These are phyloP conservation scores for Rutidosis leptorrhynchoides DNA, from an alignment of 129 eudicot species.

Conservation along the genomic window DNA sequence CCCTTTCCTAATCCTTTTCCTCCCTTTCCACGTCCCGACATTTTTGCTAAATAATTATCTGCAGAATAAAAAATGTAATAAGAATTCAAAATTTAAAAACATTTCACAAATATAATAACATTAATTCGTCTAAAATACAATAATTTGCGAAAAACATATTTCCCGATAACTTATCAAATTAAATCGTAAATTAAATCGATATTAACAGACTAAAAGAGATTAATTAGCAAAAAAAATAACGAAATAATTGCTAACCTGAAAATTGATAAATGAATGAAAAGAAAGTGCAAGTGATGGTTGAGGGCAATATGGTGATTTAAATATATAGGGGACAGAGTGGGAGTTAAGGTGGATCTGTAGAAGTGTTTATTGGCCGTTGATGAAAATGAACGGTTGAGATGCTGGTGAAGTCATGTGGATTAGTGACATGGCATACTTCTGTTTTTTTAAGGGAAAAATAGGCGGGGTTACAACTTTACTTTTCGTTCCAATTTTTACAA, in stretches of 20 bases:
- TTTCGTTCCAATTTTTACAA: neutral
- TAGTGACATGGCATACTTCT: conserved; percentile 25
- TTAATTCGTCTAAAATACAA: too few species aligned
- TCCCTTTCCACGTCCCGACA: conserved; percentile 51
- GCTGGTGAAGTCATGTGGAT: conserved; percentile 10
- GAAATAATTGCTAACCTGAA: neutral
- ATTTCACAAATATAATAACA: too few species aligned
- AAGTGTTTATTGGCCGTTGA: conserved; percentile 25
- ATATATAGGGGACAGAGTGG: conserved; percentile 22
- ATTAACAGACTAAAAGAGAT: too few species aligned
- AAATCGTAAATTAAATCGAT: neutral
- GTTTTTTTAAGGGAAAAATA: conserved; percentile 9
- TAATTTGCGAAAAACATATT: too few species aligned
- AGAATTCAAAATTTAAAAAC: too few species aligned
- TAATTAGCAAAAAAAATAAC: neutral
- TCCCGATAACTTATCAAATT: too few species aligned
- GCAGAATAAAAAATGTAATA: neutral
- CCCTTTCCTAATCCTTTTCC: conserved; percentile 56
- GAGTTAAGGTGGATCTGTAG: conserved; percentile 6
- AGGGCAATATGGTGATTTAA: conserved; percentile 4
- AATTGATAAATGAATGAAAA: neutral
- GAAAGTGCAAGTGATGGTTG: neutral
- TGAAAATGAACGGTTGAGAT: conserved; percentile 19
- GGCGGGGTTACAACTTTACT: neutral
- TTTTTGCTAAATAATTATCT: neutral